Evolutionary conservation across 139 green algal genomes (phyloP), one percentile per base, ranked within the genome.

Genomic region (Bryopsis sp.): DNA sequence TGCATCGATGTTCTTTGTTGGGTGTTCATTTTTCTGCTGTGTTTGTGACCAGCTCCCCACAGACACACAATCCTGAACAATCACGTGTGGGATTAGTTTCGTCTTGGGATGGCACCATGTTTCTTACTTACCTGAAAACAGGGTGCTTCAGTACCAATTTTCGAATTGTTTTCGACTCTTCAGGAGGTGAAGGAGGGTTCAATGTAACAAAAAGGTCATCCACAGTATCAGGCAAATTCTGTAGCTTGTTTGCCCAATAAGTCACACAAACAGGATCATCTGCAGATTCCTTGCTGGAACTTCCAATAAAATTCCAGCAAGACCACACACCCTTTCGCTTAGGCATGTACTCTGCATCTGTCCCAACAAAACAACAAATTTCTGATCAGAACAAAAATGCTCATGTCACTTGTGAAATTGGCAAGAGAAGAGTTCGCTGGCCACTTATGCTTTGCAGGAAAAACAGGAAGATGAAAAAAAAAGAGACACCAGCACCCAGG

Each of bases 161-260:
- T 37, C 72, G 71, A 58, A 85, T 79, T 29, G 78, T 72, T 8
- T 78, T 79, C 34, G 74, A 72, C 2, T 66, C 34, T 11, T 79
- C 82, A 0, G 87, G 87, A 5, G 81, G 71, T 11, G 76, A 58
- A 22, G 74, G 72, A n/a, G 92, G 90, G 73, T 98, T 98, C 57
- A 98, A 88, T 7, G 92, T 98, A 7, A 92, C 86, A 78, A 98
- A 95, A 24, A 93, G 58, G 64, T 92, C 68, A 5, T 82, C 85
- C 5, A 84, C 79, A 0, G 72, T 78, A 2, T 78, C 32, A 2
- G 83, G 81, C 68, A 96, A 81, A 71, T 89, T 81, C 78, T 90
- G 87, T 48, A 97, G 80, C 2, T 76, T 63, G 78, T 98, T 97
- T 64, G 89, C 76, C 86, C 89, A 97, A 81, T 98, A 98, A 24